Conservation (phyloP, 1,139 yeast genomes). For the Saccharomycopsis hybrid region DNA sequence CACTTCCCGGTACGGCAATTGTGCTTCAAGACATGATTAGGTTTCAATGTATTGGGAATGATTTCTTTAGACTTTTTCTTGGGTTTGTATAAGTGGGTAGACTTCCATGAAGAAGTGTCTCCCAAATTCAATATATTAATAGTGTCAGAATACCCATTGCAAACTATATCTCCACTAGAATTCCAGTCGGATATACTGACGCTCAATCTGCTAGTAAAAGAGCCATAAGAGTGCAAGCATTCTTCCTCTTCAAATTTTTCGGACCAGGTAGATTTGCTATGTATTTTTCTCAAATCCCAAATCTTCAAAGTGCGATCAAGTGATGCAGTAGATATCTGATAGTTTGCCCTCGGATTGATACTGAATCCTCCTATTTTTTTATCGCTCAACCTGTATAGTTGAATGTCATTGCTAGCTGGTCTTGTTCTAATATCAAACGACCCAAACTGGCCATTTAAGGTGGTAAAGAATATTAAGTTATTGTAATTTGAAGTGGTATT, state of each 20-base stretch:
- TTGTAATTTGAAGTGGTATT: slow-evolving; percentile 39
- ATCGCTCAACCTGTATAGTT: slow-evolving; percentile 60
- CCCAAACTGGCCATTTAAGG: slow-evolving; percentile 73
- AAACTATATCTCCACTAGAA: slow-evolving; percentile 63
- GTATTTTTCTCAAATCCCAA: slow-evolving; percentile 72
- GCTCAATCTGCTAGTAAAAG: slow-evolving; percentile 67
- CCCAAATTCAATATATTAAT: slow-evolving; percentile 51
- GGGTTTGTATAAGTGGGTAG: slow-evolving; percentile 16
- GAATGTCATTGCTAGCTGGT: slow-evolving; percentile 22
- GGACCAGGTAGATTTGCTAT: slow-evolving; percentile 40
- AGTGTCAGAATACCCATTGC: slow-evolving; percentile 90
- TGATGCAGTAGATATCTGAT: slow-evolving; percentile 78
- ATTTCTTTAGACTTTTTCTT: slow-evolving; percentile 27
- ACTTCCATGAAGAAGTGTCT: slow-evolving; percentile 23
- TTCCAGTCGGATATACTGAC: slow-evolving; percentile 89
- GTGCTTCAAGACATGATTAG: slow-evolving; percentile 62
- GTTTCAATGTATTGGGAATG: slow-evolving; percentile 33
- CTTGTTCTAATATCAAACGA: slow-evolving; percentile 56
- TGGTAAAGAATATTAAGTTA: slow-evolving; percentile 61
- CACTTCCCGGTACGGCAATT: slow-evolving; percentile 95
- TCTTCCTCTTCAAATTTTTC: slow-evolving; percentile 34
- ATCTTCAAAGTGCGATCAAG: slow-evolving; percentile 75
- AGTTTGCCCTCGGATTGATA: slow-evolving; percentile 56
- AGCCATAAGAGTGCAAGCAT: slow-evolving; percentile 53
- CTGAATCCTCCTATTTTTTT: slow-evolving; percentile 88